These are phyloP conservation scores for Colletotrichum eremochloae DNA, from an alignment of 2,329 filamentous ascomycete genomes.

Conservation along the genomic window DNA sequence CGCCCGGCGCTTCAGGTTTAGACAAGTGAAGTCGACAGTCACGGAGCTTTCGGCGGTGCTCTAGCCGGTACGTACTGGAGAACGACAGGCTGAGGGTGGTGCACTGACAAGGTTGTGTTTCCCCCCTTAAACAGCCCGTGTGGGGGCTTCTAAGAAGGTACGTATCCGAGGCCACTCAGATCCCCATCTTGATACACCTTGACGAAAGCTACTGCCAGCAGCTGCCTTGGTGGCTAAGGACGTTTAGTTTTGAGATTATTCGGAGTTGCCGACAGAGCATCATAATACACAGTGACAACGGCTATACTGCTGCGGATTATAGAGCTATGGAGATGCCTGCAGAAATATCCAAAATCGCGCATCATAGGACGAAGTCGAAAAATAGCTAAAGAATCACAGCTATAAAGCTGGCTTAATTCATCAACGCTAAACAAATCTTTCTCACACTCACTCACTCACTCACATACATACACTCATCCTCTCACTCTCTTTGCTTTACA, in stretches of 20 bases:
- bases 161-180: constrained; percentile 9
- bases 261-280: too few relatives aligned
- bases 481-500: too few relatives aligned
- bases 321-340: too few relatives aligned
- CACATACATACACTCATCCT: too few relatives aligned
- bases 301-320: too few relatives aligned
- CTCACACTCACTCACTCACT: too few relatives aligned
- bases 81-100: neutral
- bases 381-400: too few relatives aligned
- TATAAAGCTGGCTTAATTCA: too few relatives aligned
- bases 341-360: too few relatives aligned
- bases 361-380: too few relatives aligned
- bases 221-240: neutral
- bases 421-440: too few relatives aligned
- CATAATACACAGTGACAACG: too few relatives aligned
- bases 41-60: constrained; percentile 36
- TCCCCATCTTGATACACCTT: neutral
- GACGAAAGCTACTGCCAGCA: neutral
- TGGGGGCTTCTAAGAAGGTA: neutral
- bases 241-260: neutral
- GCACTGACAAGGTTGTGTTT: neutral
- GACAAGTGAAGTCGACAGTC: constrained; percentile 34
- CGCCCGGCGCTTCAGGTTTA: constrained; percentile 33
- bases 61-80: constrained; percentile 27
- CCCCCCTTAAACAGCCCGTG: constrained; percentile 16